Base-by-base conservation (phyloP, 2,329 filamentous ascomycete genomes). In the Coleophoma crateriformis region DNA sequence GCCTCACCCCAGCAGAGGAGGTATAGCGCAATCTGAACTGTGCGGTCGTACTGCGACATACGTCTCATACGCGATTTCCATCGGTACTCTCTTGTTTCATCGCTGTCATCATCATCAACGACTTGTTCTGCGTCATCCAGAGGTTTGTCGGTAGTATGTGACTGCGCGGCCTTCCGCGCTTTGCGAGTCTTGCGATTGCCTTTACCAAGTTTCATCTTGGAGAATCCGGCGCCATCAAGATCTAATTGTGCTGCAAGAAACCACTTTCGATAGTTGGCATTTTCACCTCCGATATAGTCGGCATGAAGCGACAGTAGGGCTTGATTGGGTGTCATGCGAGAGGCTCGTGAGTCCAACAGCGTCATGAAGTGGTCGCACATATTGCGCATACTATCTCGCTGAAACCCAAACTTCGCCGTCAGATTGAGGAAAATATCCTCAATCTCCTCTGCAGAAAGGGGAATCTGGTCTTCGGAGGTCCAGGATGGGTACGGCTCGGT, bases 351-450 rank as follows among this genome's bases (percentile, higher is more conserved):
- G 67, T 99, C 94, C 43, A 99, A 78, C 39, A 96, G 78, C 0
- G 87, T 94, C 94, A 99, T 97, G 58, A 99, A 76, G 68, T 99
- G 94, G 65, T 99, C 94, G 68, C 96, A 99, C 89, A 99, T 96
- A 78, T 99, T 99, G 45, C 94, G 85, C 92, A 99, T 99, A 80
- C 94, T 99, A 75, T 99, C 94, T 40, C 94, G 85, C 73, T 99
- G 94, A 74, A 99, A 99, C 60, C 94, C 94, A 62, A 99, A 99
- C 68, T 99, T 99, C 62, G 89, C 86, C 0, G 90, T 90, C 50
- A 99, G 71, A 60, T 99, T 94, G 37, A 99, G 73, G 70, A 99
- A 99, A 60, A 99, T 97, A 65, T 99, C 94, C 69, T 99, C 94
- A 27, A 99, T 86, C 69, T 99, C 94, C 67, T 99, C 94, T 71